Evolutionary conservation across 352 stramenopile species (phyloP), one percentile per base, ranked within the genome.

Genomic region (Discostella stelligera): DNA sequence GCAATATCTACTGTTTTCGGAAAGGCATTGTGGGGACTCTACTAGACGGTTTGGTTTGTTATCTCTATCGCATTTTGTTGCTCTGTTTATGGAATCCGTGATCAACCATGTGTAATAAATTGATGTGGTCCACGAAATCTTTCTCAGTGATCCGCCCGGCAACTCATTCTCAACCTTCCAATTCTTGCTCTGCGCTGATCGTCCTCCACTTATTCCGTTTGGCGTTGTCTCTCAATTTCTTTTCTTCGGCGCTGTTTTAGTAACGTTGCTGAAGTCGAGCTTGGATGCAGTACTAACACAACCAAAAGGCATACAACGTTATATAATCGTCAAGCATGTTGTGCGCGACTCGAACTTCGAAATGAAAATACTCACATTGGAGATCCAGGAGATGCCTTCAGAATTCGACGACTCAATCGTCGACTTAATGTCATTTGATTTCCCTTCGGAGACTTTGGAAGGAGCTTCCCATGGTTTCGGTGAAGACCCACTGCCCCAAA

Each of bases 351-450:
- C 54, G 30, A 16, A 11, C 14, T 27, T 25, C 30, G 50, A 44
- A 63, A 44, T 21, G 7, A 49, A 25, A 63, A 18, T 25, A 66
- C 58, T 53, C 37, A 65, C 58, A 65, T 65, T 53, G 58, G 58
- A 18, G 58, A 65, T 13, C 58, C 25, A 30, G 58, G 58, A 1
- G 58, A 53, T 3, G 25, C 58, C 27, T 32, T 21, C 4, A 65
- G 46, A 18, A 65, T 65, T 65, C 32, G 46, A 6, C 58, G 58
- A 53, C 32, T 53, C n/a, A 65, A 32, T 54, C 58, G 21, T 21
- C 58, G 46, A 10, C 30, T 52, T 2, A 65, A n/a, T 1, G 14
- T 37, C 58, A 65, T 65, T 14, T 65, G 41, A 2, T 46, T 32
- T 2, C 58, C 58, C 18, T 6, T 39, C 2, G 58, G 58, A 10